Percentiles rank a stretch among this genome's conserved stretches.
Conservation (phyloP, 352 stramenopile genomes). For the Globisporangium okanoganense region DNA sequence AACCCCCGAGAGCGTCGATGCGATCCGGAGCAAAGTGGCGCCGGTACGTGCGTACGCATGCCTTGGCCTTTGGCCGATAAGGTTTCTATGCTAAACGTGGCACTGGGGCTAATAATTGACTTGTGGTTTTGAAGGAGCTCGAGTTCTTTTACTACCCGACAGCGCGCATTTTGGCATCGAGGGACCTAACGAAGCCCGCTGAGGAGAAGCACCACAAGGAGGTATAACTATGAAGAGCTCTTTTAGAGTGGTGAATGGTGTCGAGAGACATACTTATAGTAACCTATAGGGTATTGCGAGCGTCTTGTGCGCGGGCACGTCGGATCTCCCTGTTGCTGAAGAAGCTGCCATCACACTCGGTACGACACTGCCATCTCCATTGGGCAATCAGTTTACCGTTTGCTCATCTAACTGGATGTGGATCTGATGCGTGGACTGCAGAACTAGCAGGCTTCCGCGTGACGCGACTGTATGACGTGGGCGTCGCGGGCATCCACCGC, state of each 20-base stretch:
- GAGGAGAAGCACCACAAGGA: background rate
- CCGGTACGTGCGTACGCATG: slow-evolving; percentile 26
- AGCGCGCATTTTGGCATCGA: slow-evolving; percentile 67
- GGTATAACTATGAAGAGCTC: background rate
- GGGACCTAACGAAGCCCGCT: slow-evolving; percentile 17
- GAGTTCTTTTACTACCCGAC: slow-evolving; percentile 61
- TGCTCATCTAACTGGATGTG: background rate
- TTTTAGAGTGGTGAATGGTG: background rate
- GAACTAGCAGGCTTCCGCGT: slow-evolving; percentile 88
- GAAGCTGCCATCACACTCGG: slow-evolving; percentile 93
- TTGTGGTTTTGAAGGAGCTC: slow-evolving; percentile 17
- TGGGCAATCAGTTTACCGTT: background rate
- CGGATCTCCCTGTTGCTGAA: slow-evolving; percentile 94
- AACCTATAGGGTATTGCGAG: slow-evolving; percentile 31
- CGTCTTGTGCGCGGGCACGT: slow-evolving; percentile 95
- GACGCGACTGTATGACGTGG: slow-evolving; percentile 88
- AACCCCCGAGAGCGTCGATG: slow-evolving; percentile 32
- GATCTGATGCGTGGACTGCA: slow-evolving; percentile 17
- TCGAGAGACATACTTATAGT: no score
- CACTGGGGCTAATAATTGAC: background rate
- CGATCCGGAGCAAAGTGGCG: slow-evolving; percentile 33
- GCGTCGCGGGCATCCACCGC: slow-evolving; percentile 93
- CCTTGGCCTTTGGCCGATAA: background rate
- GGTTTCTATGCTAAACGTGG: background rate
- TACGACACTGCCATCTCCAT: slow-evolving; percentile 12